These are phyloP conservation scores for Coemansia linderi DNA, from an alignment of 371 early-diverging fungal genomes.

Conservation along the genomic window DNA sequence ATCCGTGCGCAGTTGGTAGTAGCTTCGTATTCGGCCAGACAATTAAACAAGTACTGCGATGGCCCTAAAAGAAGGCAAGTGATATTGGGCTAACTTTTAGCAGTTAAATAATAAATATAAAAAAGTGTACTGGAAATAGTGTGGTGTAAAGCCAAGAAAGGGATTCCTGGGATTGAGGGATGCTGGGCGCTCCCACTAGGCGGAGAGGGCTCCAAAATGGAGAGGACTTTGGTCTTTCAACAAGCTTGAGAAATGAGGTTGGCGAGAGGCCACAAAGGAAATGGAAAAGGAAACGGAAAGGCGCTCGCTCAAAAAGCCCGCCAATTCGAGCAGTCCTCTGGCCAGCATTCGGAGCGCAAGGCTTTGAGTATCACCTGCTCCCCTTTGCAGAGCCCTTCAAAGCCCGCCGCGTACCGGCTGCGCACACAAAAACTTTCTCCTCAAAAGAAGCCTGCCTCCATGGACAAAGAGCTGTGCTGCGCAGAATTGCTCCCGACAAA, in stretches of 20 bases:
- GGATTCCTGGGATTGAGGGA: neutral
- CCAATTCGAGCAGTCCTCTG: neutral
- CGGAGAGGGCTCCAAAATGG: neutral
- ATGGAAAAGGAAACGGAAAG: neutral
- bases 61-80: neutral
- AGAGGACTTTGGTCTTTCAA: neutral
- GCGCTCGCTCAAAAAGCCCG: neutral
- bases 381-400: neutral
- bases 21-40: neutral
- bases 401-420: neutral
- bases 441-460: neutral
- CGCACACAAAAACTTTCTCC: neutral
- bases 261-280: neutral
- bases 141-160: constrained; percentile 1
- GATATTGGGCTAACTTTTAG: neutral
- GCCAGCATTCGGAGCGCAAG: neutral
- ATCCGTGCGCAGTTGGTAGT: neutral
- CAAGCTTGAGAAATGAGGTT: neutral
- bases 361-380: neutral
- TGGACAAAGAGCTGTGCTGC: neutral
- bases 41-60: constrained; percentile 1
- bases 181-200: neutral
- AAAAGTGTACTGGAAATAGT: neutral
- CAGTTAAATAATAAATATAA: neutral
- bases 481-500: neutral